Evolutionary conservation across 768 basidiomycete species (phyloP).

Genomic region (Boletus reticuloceps): DNA sequence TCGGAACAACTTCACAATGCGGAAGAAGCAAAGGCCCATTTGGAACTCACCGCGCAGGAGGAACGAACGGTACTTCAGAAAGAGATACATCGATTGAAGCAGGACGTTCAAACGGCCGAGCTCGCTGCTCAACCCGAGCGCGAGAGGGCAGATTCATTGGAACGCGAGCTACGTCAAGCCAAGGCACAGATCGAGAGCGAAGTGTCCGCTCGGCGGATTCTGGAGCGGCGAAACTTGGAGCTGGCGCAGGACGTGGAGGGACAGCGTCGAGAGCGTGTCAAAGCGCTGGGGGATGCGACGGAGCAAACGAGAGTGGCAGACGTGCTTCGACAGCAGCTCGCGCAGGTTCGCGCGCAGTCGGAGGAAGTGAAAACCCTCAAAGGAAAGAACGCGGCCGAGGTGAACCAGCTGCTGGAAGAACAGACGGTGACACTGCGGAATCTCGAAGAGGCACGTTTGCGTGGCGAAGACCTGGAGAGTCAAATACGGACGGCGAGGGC

Average conservation of each 20-base stretch:
- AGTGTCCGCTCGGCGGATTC: conserved; percentile 51
- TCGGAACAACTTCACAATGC: conserved; percentile 61
- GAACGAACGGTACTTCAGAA: conserved; percentile 53
- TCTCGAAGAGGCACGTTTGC: conserved; percentile 70
- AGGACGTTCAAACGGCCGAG: conserved; percentile 41
- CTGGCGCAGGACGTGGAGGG: conserved; percentile 53
- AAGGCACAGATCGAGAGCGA: conserved; percentile 66
- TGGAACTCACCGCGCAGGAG: conserved; percentile 58
- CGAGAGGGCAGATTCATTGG: conserved; percentile 53
- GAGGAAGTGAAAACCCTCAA: conserved; percentile 70
- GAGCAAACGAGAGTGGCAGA: conserved; percentile 63
- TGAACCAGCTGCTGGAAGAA: conserved; percentile 67
- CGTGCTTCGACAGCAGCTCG: conserved; percentile 57
- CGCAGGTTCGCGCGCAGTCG: conserved; percentile 57
- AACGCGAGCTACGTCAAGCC: conserved; percentile 62
- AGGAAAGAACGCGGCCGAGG: conserved; percentile 57
- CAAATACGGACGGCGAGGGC: conserved; percentile 68
- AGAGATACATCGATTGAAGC: conserved; percentile 55
- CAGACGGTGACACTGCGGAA: conserved; percentile 69
- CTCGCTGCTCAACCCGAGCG: conserved; percentile 41
- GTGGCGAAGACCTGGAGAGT: conserved; percentile 71
- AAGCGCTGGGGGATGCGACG: conserved; percentile 65
- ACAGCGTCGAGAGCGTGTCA: conserved; percentile 51
- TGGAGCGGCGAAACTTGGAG: conserved; percentile 64
- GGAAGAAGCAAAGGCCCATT: conserved; percentile 53